Base-by-base conservation (phyloP, 805 yeast genomes). In the Alloascoidea africana region DNA sequence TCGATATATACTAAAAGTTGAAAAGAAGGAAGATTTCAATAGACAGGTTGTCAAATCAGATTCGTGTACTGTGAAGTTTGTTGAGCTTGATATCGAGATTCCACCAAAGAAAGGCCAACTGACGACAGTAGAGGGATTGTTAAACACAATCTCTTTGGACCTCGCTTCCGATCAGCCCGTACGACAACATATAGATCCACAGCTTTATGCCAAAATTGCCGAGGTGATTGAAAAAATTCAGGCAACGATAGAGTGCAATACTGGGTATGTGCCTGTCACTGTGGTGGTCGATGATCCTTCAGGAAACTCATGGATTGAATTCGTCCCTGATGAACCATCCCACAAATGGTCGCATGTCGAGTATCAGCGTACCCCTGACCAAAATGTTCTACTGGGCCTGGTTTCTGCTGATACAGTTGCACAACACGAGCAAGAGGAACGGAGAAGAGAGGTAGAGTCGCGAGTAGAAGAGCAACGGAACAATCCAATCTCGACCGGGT, bases 261-360 rank as follows among this genome's bases (percentile, higher is more conserved):
- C 69, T 38, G 72, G 70, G 19, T 67, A 72, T 14, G 57, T 83
- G 38, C 97, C 97, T 2, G 51, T 89, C 43, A 81, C 93, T 0
- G 68, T 89, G 36, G 65, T 68, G 16, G 61, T 85, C 6, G 95
- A 87, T 56, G 98, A 91, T 57, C 96, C 98, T 18, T 72, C 96
- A 1, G 98, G 98, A 13, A 91, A 91, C 62, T 89, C 97, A 3
- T 91, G 96, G 94, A 75, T 91, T 39, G 95, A 84, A 53, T 84
- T 68, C 55, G 58, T 71, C 42, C 96, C 96, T 14, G 87, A 83
- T 42, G 95, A 85, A 54, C 68, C 94, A 3, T 65, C 80, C 27
- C 93, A 84, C 58, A 85, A 87, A 57, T 89, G 96, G 96, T 69
- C 91, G 17, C 80, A 75, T 56, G 64, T 68, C 23, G 87, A 84